phyloP scores from a whole-genome alignment of 1,139 yeast species.

The Yamadazyma conglobata region DNA sequence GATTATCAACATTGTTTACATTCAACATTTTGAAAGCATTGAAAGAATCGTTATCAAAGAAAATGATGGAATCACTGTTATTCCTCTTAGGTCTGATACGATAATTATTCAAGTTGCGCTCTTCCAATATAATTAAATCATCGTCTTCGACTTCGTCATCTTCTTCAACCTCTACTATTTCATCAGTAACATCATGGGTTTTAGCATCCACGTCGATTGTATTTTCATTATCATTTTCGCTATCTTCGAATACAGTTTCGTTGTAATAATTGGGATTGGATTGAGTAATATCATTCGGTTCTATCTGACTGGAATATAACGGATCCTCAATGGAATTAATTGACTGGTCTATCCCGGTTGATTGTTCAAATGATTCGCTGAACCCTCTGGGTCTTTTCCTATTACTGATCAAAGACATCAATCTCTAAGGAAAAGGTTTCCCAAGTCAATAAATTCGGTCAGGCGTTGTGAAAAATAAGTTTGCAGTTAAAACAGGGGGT shows the following conservation, averaged over 20 bases:
- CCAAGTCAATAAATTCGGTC: too few species aligned
- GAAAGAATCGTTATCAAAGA: constrained; percentile 37
- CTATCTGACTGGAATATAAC: constrained; percentile 1
- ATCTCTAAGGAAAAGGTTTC: too few species aligned
- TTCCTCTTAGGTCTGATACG: constrained; percentile 24
- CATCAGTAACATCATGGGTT: too few species aligned
- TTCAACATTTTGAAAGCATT: constrained; percentile 47
- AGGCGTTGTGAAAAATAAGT: not conserved
- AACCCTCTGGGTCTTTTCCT: constrained; percentile 49
- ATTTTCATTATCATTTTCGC: constrained; percentile 6
- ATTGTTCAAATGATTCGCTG: constrained; percentile 34
- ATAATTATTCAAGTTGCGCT: constrained; percentile 24
- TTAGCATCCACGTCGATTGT: constrained; percentile 18
- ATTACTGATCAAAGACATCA: constrained; percentile 35
- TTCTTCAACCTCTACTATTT: constrained; percentile 19
- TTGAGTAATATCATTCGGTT: too few species aligned
- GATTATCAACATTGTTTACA: constrained; percentile 21
- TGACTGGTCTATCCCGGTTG: not conserved
- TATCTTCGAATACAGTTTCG: constrained; percentile 12
- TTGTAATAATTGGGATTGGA: constrained; percentile 6
- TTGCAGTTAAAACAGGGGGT: constrained; percentile 1
- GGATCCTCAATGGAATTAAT: constrained; percentile 4
- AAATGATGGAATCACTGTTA: constrained; percentile 38
- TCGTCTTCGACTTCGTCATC: constrained; percentile 23
- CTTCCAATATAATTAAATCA: constrained; percentile 35